Conservation (phyloP, 106 monocot species). For the Narthecium ossifragum region DNA sequence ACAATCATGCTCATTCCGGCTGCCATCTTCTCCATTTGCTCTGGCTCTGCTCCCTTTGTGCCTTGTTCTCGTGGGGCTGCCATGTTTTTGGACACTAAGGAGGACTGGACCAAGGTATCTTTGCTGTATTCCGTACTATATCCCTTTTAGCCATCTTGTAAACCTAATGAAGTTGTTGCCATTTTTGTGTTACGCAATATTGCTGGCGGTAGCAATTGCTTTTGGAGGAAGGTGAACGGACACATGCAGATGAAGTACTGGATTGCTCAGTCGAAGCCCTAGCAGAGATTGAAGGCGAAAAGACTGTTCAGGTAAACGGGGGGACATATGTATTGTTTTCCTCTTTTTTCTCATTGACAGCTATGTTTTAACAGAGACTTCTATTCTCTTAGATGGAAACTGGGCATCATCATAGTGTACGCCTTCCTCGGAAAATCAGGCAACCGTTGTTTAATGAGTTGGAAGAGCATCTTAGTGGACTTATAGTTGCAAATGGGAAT, state of each 20-base stretch:
- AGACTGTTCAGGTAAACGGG: slow-evolving; percentile 28
- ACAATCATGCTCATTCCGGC: slow-evolving; percentile 47
- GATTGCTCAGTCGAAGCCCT: slow-evolving; percentile 67
- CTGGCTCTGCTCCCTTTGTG: slow-evolving; percentile 47
- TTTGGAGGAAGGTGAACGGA: slow-evolving; percentile 15
- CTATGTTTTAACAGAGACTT: too few relatives aligned
- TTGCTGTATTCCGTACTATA: background rate
- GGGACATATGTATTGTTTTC: too few relatives aligned
- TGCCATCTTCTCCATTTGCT: slow-evolving; percentile 58
- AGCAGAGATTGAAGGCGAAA: slow-evolving; percentile 28
- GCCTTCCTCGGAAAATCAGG: slow-evolving; percentile 51
- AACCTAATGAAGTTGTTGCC: too few relatives aligned
- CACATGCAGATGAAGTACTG: slow-evolving; percentile 16
- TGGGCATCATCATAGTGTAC: slow-evolving; percentile 13
- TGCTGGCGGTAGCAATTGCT: slow-evolving; percentile 9
- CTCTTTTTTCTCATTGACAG: too few relatives aligned
- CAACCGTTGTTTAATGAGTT: slow-evolving; percentile 51
- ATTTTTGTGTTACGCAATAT: too few relatives aligned
- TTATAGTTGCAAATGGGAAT: slow-evolving; percentile 18
- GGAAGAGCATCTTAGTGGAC: slow-evolving; percentile 38
- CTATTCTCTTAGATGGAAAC: slow-evolving; percentile 33
- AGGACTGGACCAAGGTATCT: slow-evolving; percentile 30
- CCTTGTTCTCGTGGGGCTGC: slow-evolving; percentile 15
- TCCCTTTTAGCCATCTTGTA: background rate
- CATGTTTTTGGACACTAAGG: background rate